phyloP scores from a whole-genome alignment of 2,329 filamentous ascomycete genomes.

The Sclerotinia spermophila region DNA sequence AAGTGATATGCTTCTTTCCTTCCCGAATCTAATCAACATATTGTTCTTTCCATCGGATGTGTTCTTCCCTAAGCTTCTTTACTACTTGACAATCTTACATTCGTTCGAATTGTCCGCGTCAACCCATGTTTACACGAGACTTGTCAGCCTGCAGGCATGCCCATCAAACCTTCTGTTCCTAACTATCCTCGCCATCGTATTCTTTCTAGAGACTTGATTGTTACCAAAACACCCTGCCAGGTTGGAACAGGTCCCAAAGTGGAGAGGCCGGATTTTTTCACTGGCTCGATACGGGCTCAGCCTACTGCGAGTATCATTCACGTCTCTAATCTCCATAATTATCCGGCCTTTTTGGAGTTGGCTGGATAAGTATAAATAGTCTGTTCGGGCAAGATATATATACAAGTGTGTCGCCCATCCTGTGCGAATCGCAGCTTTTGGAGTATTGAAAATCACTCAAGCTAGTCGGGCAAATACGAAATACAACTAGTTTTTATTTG shows the following conservation, averaged over 20 bases:
- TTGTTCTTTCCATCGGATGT: not conserved
- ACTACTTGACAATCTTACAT: not conserved
- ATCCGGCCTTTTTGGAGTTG: not conserved
- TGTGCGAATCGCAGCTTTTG: not conserved
- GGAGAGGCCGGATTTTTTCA: not conserved
- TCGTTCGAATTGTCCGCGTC: not conserved
- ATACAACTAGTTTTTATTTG: conserved; percentile 13
- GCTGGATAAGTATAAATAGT: not conserved
- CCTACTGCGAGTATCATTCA: not conserved
- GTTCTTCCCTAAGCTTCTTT: not conserved
- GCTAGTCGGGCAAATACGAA: conserved; percentile 5
- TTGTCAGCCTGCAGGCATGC: conserved; percentile 5
- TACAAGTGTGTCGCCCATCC: not conserved
- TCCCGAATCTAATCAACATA: no score
- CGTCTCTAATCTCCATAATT: conserved; percentile 2
- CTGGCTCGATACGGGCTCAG: not conserved
- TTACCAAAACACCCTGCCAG: not conserved
- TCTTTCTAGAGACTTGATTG: not conserved
- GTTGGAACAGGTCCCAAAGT: not conserved
- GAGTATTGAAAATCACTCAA: not conserved
- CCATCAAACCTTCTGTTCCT: not conserved
- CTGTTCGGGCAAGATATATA: not conserved
- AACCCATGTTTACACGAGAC: not conserved
- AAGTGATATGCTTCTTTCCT: conserved; percentile 1
- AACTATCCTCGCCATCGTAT: not conserved